phyloP scores from a whole-genome alignment of 2,329 filamentous ascomycete genomes.

The Sporothrix brasiliensis region DNA sequence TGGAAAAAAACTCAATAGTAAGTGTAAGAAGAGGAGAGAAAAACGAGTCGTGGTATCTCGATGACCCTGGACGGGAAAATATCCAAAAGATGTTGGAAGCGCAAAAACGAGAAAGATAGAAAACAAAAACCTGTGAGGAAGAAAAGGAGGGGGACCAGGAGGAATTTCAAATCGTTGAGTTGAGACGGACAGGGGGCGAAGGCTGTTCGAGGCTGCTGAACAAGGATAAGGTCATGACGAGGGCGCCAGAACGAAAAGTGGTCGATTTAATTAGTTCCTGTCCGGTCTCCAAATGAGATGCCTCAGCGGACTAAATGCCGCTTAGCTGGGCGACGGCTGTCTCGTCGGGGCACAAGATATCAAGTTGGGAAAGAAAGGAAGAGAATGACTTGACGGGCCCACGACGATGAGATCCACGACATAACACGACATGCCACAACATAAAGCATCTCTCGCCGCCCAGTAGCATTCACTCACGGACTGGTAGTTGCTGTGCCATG shows the following conservation, averaged over 20 bases:
- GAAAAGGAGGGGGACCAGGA: slow-evolving; percentile 1
- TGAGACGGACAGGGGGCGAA: slow-evolving; percentile 20
- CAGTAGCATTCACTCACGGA: neutral
- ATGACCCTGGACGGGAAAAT: neutral
- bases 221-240: slow-evolving; percentile 10
- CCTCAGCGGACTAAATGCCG: neutral
- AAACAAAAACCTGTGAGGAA: neutral
- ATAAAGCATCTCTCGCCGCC: neutral
- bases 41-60: neutral
- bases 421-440: slow-evolving; percentile 1
- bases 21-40: neutral
- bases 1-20: too few species aligned
- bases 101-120: neutral
- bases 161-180: slow-evolving; percentile 25
- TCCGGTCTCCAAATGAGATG: neutral
- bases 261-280: slow-evolving; percentile 14
- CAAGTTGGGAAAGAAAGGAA: neutral
- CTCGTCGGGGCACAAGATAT: neutral
- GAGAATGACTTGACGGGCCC: neutral
- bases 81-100: neutral
- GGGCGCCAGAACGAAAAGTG: neutral
- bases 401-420: neutral
- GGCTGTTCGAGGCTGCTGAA: neutral
- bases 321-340: slow-evolving; percentile 12
- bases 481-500: slow-evolving; percentile 9